Conservation (phyloP, 441 rosid species). For the Croton laevigatus region DNA sequence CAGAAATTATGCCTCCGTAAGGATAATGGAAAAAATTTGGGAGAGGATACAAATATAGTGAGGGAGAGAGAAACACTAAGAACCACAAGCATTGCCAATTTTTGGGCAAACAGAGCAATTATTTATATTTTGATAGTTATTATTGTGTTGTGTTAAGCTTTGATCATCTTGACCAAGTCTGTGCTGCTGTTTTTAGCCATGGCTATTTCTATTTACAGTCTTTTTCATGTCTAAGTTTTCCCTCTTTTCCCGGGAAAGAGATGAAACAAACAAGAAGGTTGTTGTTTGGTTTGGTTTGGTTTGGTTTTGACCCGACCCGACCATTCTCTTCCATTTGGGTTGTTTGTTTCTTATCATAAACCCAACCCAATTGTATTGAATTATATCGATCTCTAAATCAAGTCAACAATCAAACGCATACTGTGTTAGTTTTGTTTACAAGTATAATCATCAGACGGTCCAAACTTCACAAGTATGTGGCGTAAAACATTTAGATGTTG, state of each 20-base stretch:
- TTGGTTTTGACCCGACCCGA: too few species aligned
- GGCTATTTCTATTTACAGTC: neutral
- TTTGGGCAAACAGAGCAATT: neutral
- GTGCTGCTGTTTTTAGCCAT: neutral
- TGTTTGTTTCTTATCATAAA: too few species aligned
- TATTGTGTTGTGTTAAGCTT: neutral
- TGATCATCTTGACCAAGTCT: neutral
- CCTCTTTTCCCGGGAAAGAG: neutral
- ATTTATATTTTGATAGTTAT: neutral
- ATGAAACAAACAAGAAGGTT: too few species aligned
- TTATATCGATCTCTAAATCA: too few species aligned
- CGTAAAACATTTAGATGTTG: too few species aligned
- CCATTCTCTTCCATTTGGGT: too few species aligned
- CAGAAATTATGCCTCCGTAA: slow-evolving; percentile 39
- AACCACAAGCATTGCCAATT: slow-evolving; percentile 12
- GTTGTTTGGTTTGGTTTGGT: too few species aligned
- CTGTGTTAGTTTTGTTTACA: too few species aligned
- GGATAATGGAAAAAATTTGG: slow-evolving; percentile 23
- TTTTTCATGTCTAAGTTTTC: neutral
- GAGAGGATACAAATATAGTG: slow-evolving; percentile 24
- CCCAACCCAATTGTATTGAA: too few species aligned
- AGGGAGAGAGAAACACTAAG: slow-evolving; percentile 21
- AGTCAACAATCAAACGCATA: too few species aligned
- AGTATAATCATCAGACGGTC: too few species aligned
- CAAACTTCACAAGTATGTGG: too few species aligned